A percentile compares a stretch with the other conserved stretches of the same genome.
phyloP scores from a whole-genome alignment of 345 rosid species.

The Bruguiera parviflora region DNA sequence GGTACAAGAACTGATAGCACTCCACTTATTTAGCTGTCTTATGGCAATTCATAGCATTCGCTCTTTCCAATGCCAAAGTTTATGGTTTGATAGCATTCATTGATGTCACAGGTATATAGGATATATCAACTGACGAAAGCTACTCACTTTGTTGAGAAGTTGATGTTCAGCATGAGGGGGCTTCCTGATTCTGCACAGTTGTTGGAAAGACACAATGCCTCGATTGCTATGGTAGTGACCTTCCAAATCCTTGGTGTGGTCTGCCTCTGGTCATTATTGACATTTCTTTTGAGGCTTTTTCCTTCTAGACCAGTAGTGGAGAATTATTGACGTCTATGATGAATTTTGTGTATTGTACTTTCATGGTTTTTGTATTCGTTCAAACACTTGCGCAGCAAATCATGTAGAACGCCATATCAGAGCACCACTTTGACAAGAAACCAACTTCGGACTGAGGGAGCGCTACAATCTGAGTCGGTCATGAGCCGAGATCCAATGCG shows the following conservation, averaged over 20 bases:
- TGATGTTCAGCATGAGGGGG: conserved; percentile 61
- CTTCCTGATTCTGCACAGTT: conserved; percentile 42
- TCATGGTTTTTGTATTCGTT: not conserved
- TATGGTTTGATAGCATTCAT: not conserved
- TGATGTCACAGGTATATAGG: conserved; percentile 61
- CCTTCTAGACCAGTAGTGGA: conserved; percentile 84
- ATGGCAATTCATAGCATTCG: not conserved
- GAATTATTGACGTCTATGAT: conserved; percentile 43
- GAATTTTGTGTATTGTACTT: not conserved
- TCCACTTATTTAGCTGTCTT: not conserved
- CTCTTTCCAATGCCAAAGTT: conserved; percentile 9
- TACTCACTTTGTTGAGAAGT: conserved; percentile 60
- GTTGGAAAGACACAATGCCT: conserved; percentile 50
- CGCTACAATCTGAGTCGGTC: no score
- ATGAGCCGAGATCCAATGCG: no score
- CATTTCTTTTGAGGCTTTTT: conserved; percentile 73
- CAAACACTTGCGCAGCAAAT: not conserved
- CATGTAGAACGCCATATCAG: no score
- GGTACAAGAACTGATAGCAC: conserved; percentile 34
- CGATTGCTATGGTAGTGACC: conserved; percentile 56
- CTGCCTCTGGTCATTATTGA: conserved; percentile 79
- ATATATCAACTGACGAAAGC: conserved; percentile 81
- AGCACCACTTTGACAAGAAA: no score
- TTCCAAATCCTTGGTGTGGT: conserved; percentile 67
- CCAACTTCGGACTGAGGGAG: no score